Conservation (phyloP, 78 protist genomes). For the Guillardia theta region DNA sequence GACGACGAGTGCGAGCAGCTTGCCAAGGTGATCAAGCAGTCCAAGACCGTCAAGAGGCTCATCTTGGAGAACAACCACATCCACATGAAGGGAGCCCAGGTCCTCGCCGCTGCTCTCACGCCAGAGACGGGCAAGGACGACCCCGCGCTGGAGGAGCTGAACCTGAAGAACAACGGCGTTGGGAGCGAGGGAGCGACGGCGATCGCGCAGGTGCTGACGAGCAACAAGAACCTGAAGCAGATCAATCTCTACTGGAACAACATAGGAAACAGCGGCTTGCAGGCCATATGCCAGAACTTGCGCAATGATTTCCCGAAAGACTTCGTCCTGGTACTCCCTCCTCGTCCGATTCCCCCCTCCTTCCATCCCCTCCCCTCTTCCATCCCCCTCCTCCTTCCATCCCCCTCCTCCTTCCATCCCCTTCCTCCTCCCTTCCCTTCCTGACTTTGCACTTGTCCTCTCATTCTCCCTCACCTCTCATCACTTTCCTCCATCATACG, state of each 20-base stretch:
- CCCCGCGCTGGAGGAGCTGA: conserved; percentile 5
- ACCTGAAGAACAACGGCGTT: background rate
- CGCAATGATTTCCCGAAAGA: background rate
- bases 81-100: background rate
- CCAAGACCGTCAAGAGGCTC: background rate
- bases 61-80: background rate
- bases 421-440: background rate
- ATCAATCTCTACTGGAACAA: conserved; percentile 26
- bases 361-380: background rate
- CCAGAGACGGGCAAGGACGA: background rate
- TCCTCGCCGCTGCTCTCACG: background rate
- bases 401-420: background rate
- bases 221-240: background rate
- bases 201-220: background rate
- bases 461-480: background rate
- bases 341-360: background rate
- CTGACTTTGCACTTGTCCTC: background rate
- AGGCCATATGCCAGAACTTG: background rate
- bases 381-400: background rate
- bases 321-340: background rate
- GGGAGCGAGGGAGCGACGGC: background rate
- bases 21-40: background rate
- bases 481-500: background rate
- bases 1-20: background rate
- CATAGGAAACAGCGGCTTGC: background rate